Evolutionary conservation across 2,329 filamentous ascomycete genomes (phyloP), one percentile per base, ranked within the genome.

Genomic region (Botrytis medusae): DNA sequence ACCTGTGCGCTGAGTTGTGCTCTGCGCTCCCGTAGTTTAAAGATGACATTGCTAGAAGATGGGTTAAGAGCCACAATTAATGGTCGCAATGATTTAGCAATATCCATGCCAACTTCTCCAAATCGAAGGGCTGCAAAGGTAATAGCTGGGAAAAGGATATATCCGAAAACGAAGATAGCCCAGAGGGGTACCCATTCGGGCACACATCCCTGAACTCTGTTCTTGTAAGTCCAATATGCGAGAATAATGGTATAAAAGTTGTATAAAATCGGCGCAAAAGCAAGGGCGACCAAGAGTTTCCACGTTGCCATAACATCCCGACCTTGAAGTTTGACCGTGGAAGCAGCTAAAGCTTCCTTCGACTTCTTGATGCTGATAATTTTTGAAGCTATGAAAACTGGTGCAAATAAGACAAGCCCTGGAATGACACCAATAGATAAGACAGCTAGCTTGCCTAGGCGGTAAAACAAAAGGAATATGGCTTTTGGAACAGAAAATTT

Each of bases 91-190:
- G 95, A 98, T 83, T 98, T 99, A 84, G 96, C 86, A 72, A 99
- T 98, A 81, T 99, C 96, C 94, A 99, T 98, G 70, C 95, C 96
- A n/a, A 97, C 92, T 84, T 99, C 96, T 64, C 96, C 96, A 77
- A 98, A 97, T 18, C 96, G 92, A 70, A 99, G 90, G 10, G 96
- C 94, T 7, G 94, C 95, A 82, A 97, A 98, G 0, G 95, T 98
- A 78, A 98, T 92, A 37, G 90, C 88, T 9, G 95, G 92, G 85
- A 97, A 97, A 77, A 97, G 84, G 65, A 93, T 86, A 84, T 93
- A 91, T 68, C 94, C 92, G 57, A 90, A 88, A 16, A 93, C 81
- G 76, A 95, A 90, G 18, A 97, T 88, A 34, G 90, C 81, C 89
- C 92, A 97, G 73, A 95, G 87, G 1, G 95, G 93, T 46, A 97